Base-by-base conservation (phyloP, 2,329 filamentous ascomycete genomes). In the Hypoxylon sp. region DNA sequence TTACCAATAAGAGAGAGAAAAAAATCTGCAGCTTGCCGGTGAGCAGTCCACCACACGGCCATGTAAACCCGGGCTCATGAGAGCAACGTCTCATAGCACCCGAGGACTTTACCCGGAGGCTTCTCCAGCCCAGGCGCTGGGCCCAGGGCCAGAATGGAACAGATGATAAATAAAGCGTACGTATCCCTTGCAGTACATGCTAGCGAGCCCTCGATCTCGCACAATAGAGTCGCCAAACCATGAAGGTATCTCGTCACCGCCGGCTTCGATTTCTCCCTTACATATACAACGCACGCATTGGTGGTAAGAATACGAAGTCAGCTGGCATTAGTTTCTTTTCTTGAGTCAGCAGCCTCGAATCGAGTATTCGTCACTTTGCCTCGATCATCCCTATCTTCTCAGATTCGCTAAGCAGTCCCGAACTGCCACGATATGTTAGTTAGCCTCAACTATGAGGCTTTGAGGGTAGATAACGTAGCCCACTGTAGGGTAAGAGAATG, bases 11-110 rank as follows among this genome's bases (percentile, higher is more conserved):
- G n/a, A n/a, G n/a, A n/a, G n/a, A n/a, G n/a, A n/a, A n/a, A n/a
- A 53, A 56, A 59, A 54, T 53, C 64, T 68, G 67, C 67, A 66
- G 58, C 46, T 68, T 56, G 60, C 67, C 63, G 58, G 52, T 48
- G 53, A 61, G 60, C 24, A 48, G 43, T 37, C 49, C 54, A 58
- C 55, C 56, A n/a, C 29, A n/a, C n/a, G n/a, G n/a, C 51, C 41
- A 57, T 46, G 43, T 18, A 41, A 48, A 57, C 35, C 48, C 48
- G 55, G 46, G 23, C 29, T 24, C 21, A 33, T 29, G 21, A 15
- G 29, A 17, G 6, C 31, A 29, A 27, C 27, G 20, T 29, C 10
- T 43, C 45, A 47, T 57, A 56, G 24, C 50, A 31, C 26, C 17
- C 52, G 59, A 52, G 45, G 37, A 58, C 57, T 62, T 68, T 63